A percentile compares a stretch with the other conserved stretches of the same genome.
These are phyloP conservation scores for Trichoderma atroviride DNA, from an alignment of 2,329 filamentous ascomycete species.

Conservation along the genomic window DNA sequence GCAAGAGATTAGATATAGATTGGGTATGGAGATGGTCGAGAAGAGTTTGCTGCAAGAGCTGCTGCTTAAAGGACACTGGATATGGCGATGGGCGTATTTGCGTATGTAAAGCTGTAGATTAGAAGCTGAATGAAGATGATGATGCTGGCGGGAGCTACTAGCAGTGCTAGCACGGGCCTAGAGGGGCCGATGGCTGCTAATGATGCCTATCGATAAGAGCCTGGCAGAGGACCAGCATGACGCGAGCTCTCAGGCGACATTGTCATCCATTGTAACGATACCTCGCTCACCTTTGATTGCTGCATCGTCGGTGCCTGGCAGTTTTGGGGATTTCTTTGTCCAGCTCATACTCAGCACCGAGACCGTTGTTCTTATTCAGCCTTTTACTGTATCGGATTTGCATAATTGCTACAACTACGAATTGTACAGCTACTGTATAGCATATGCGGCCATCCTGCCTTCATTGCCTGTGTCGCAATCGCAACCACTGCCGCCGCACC, in stretches of 20 bases:
- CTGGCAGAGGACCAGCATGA: conserved; percentile 2
- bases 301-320: not conserved
- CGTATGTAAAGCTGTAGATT: not conserved
- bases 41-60: not conserved
- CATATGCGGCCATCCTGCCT: conserved; percentile 9
- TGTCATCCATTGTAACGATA: not conserved
- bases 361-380: not conserved
- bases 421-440: not conserved
- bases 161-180: not conserved
- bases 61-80: not conserved
- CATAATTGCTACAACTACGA: not conserved
- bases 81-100: not conserved
- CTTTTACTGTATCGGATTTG: not conserved
- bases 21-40: not conserved
- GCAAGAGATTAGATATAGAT: too few species aligned
- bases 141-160: not conserved
- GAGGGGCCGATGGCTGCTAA: conserved; percentile 13
- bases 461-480: conserved; percentile 3
- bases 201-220: conserved; percentile 25
- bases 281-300: not conserved
- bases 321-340: not conserved
- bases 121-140: not conserved
- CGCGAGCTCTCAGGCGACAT: conserved; percentile 15
- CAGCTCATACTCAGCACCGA: not conserved
- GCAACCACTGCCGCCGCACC: conserved; percentile 30